Evolutionary conservation across 2,329 filamentous ascomycete genomes (phyloP).

Genomic region (Cryphonectria parasitica): DNA sequence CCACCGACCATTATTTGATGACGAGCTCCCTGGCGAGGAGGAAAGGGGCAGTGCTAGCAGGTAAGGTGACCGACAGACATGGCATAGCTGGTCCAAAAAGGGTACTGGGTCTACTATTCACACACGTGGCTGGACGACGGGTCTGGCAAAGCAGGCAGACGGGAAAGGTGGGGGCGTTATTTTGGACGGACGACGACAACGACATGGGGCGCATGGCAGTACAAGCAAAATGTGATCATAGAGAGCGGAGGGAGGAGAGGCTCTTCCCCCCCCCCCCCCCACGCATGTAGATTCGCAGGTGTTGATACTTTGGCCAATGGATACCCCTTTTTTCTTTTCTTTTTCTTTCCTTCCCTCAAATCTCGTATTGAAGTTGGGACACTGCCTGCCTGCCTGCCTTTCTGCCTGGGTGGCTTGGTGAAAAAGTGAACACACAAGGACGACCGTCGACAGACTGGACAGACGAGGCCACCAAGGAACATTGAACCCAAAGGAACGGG

Average conservation of each 20-base stretch:
- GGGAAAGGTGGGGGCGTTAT: not conserved
- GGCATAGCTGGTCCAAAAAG: not conserved
- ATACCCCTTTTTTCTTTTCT: constrained; percentile 15
- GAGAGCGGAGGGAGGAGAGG: constrained; percentile 10
- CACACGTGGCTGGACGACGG: constrained; percentile 8
- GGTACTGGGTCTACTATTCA: constrained; percentile 14
- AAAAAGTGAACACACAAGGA: not conserved
- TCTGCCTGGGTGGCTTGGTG: not conserved
- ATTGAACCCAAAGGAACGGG: constrained; percentile 8
- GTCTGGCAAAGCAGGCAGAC: constrained; percentile 10
- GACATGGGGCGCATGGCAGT: not conserved
- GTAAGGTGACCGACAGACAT: constrained; percentile 5
- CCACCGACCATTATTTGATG: not conserved
- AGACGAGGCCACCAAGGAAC: not conserved
- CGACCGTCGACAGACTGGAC: no score
- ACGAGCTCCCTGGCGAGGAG: constrained; percentile 3
- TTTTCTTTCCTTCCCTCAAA: not conserved
- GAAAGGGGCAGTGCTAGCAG: not conserved
- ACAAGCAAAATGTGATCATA: constrained; percentile 2
- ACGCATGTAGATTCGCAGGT: constrained; percentile 6
- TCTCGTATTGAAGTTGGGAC: not conserved
- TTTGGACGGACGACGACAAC: not conserved
- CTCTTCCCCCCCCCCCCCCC: not conserved
- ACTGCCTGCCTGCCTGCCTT: not conserved
- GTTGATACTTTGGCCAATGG: constrained; percentile 21